A percentile compares a stretch with the other conserved stretches of the same genome.
Evolutionary conservation across 805 yeast species (phyloP).

Genomic region (Candida parachauliodes): DNA sequence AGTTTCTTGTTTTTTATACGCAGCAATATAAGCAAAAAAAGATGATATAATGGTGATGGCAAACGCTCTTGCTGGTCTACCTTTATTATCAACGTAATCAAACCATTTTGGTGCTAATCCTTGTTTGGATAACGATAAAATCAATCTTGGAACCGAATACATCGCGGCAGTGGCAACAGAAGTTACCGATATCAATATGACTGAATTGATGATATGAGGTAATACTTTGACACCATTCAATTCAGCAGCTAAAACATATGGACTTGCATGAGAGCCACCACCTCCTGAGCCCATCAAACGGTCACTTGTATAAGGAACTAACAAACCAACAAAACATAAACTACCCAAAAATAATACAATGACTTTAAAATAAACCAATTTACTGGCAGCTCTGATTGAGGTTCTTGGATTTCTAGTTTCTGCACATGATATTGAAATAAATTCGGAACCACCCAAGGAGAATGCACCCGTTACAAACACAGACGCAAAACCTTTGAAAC

Average conservation of each 20-base stretch:
- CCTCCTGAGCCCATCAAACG: slow-evolving; percentile 32
- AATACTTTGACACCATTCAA: slow-evolving; percentile 34
- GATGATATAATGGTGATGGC: slow-evolving; percentile 30
- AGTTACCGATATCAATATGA: slow-evolving; percentile 38
- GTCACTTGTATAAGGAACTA: slow-evolving; percentile 33
- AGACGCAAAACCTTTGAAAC: slow-evolving; percentile 38
- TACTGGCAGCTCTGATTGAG: slow-evolving; percentile 38
- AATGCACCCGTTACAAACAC: slow-evolving; percentile 41
- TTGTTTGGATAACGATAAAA: slow-evolving; percentile 40
- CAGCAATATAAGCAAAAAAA: slow-evolving; percentile 38
- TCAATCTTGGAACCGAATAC: slow-evolving; percentile 39
- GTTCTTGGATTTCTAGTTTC: slow-evolving; percentile 36
- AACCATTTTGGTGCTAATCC: slow-evolving; percentile 38
- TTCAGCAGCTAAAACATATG: slow-evolving; percentile 40
- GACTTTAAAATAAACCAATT: slow-evolving; percentile 37
- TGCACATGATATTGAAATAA: slow-evolving; percentile 34
- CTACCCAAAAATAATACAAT: slow-evolving; percentile 37
- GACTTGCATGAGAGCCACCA: slow-evolving; percentile 34
- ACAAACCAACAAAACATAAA: slow-evolving; percentile 35
- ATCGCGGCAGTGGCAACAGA: slow-evolving; percentile 42
- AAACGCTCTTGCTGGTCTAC: slow-evolving; percentile 41
- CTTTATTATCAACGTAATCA: slow-evolving; percentile 37
- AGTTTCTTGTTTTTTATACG: slow-evolving; percentile 33
- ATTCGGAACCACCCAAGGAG: slow-evolving; percentile 40
- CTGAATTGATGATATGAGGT: slow-evolving; percentile 40